These are phyloP conservation scores for Eudorina sp. DNA, from an alignment of 139 green algal species.

Conservation along the genomic window DNA sequence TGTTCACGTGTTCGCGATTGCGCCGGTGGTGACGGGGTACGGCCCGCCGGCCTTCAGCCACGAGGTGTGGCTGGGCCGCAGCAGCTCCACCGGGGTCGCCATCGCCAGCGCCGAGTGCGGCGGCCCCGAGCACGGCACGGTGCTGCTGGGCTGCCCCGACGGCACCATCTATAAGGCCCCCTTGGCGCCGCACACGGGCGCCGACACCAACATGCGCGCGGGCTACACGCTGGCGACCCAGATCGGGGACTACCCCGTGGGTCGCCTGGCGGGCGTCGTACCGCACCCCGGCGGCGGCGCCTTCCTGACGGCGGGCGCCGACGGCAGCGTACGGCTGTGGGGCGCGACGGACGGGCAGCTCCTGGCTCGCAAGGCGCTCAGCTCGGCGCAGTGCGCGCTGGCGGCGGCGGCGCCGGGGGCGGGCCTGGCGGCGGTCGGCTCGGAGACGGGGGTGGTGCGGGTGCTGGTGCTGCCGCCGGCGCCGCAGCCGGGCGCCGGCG, in stretches of 20 bases:
- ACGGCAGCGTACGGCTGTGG: conserved; percentile 66
- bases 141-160: conserved; percentile 44
- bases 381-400: conserved; percentile 15
- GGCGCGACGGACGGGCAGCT: conserved; percentile 18
- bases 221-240: conserved; percentile 5
- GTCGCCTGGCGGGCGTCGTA: conserved; percentile 50
- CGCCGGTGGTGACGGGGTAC: background rate
- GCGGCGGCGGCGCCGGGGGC: background rate
- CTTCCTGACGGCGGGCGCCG: conserved; percentile 55
- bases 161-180: conserved; percentile 31
- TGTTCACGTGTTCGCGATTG: conserved; percentile 6
- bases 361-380: conserved; percentile 43
- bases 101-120: conserved; percentile 1
- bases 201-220: background rate
- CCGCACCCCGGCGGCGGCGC: conserved; percentile 47
- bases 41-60: conserved; percentile 39
- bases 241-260: conserved; percentile 52
- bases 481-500: background rate
- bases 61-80: conserved; percentile 36
- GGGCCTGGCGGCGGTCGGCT: conserved; percentile 56
- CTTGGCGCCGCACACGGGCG: conserved; percentile 35
- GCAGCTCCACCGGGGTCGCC: conserved; percentile 11
- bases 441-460: conserved; percentile 65
- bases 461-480: conserved; percentile 32
- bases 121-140: background rate